A percentile compares a stretch with the other conserved stretches of the same genome.
These are phyloP conservation scores for Akebia trifoliata DNA, from an alignment of 164 flowering plant genomes.

Conservation along the genomic window DNA sequence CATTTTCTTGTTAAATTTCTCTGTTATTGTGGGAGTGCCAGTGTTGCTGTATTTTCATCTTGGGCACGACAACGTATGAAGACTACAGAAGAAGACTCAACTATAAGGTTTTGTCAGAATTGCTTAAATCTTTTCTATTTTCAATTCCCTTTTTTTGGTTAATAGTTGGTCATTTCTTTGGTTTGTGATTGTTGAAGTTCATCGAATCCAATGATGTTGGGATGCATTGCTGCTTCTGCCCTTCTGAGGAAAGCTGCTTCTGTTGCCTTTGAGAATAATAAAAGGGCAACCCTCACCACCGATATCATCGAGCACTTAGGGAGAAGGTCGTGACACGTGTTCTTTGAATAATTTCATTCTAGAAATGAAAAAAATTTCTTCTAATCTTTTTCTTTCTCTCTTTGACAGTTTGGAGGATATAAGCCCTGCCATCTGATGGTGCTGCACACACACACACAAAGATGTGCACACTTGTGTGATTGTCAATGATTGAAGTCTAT, in stretches of 20 bases:
- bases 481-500: too few relatives aligned
- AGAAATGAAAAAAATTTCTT: neutral
- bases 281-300: slow-evolving; percentile 75
- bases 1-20: neutral
- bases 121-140: neutral
- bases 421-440: slow-evolving; percentile 42
- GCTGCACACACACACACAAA: too few relatives aligned
- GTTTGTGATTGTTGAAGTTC: slow-evolving; percentile 18
- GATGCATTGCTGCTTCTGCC: slow-evolving; percentile 84
- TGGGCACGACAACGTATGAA: slow-evolving; percentile 63
- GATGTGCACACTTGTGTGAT: too few relatives aligned
- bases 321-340: slow-evolving; percentile 41
- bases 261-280: slow-evolving; percentile 64
- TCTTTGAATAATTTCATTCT: neutral
- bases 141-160: neutral
- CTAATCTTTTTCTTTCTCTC: slow-evolving; percentile 1
- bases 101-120: slow-evolving; percentile 48
- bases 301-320: slow-evolving; percentile 91
- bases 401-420: slow-evolving; percentile 89
- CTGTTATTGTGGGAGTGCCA: slow-evolving; percentile 24
- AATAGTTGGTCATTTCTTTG: slow-evolving; percentile 10
- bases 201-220: slow-evolving; percentile 65
- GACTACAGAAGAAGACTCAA: slow-evolving; percentile 24
- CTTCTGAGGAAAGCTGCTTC: slow-evolving; percentile 84
- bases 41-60: slow-evolving; percentile 82